A percentile compares a stretch with the other conserved stretches of the same genome.
Evolutionary conservation across 768 basidiomycete genomes (phyloP).

Genomic region (Auricularia sp.): DNA sequence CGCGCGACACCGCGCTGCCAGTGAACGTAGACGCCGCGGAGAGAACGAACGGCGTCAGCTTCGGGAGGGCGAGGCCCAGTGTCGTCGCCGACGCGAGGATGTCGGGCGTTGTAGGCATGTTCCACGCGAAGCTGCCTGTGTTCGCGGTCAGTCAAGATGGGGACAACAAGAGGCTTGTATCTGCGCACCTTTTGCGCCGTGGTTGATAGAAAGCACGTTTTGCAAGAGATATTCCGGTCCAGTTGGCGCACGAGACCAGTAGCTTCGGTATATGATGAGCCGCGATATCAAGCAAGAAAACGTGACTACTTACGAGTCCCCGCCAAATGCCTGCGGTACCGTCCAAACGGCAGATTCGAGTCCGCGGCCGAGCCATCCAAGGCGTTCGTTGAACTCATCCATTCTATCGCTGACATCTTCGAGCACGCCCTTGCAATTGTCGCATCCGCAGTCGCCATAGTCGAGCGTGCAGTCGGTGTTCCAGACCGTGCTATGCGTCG

Average conservation of each 20-base stretch:
- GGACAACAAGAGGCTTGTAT: not conserved
- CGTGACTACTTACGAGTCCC: slow-evolving; percentile 22
- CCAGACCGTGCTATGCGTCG: slow-evolving; percentile 15
- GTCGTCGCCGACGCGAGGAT: not conserved
- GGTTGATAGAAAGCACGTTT: slow-evolving; percentile 57
- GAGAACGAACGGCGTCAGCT: not conserved
- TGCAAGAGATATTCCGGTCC: slow-evolving; percentile 62
- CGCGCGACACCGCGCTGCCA: not conserved
- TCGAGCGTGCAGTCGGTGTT: slow-evolving; percentile 23
- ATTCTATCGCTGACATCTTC: slow-evolving; percentile 60
- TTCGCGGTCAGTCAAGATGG: not conserved
- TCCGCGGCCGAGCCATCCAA: slow-evolving; percentile 59
- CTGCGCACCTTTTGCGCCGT: slow-evolving; percentile 34
- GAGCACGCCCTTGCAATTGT: slow-evolving; percentile 57
- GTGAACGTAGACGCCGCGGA: not conserved
- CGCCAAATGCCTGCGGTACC: slow-evolving; percentile 72
- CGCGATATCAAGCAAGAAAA: not conserved
- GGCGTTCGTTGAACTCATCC: slow-evolving; percentile 51
- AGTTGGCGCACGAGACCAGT: slow-evolving; percentile 54
- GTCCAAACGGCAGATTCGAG: slow-evolving; percentile 65
- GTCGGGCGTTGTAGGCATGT: not conserved
- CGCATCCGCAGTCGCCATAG: slow-evolving; percentile 69
- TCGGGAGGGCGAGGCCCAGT: not conserved
- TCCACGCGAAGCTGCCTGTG: not conserved
- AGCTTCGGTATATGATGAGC: slow-evolving; percentile 25